Evolutionary conservation across 2,329 filamentous ascomycete species (phyloP).

Genomic region (Sclerotinia borealis): DNA sequence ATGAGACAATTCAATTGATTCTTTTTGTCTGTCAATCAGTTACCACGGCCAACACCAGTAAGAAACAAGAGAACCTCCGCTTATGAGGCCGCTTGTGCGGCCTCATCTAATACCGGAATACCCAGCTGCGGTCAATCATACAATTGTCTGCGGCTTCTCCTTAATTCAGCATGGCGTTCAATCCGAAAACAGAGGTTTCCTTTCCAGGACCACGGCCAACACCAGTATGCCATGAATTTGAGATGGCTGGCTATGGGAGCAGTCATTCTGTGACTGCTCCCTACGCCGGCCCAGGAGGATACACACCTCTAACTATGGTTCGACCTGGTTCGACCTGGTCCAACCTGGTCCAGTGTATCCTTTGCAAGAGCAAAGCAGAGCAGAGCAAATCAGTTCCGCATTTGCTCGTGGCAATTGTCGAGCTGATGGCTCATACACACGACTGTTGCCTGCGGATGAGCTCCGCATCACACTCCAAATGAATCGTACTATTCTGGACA

Average conservation of each 20-base stretch:
- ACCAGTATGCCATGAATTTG: no score
- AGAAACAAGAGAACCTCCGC: not conserved
- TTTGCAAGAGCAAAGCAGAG: no score
- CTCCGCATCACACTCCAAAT: no score
- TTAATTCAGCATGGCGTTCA: not conserved
- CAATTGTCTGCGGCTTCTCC: not conserved
- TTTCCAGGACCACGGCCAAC: no score
- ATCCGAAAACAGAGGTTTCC: not conserved
- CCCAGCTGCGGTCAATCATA: not conserved
- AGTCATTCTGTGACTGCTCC: not conserved
- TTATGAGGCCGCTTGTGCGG: not conserved
- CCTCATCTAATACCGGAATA: no score
- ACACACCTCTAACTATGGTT: constrained; percentile 20
- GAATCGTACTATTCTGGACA: no score
- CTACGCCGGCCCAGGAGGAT: constrained; percentile 11
- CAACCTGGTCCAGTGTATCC: constrained; percentile 18
- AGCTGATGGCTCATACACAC: constrained; percentile 47
- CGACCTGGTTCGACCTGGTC: no score
- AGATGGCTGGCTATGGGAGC: no score
- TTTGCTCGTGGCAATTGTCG: constrained; percentile 49
- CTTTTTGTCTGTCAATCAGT: not conserved
- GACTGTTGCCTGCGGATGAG: constrained; percentile 50
- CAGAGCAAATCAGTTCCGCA: constrained; percentile 24
- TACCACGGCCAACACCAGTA: not conserved
- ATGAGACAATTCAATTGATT: not conserved